Base-by-base conservation (phyloP, 2,329 filamentous ascomycete species). In the Didymella lethalis region DNA sequence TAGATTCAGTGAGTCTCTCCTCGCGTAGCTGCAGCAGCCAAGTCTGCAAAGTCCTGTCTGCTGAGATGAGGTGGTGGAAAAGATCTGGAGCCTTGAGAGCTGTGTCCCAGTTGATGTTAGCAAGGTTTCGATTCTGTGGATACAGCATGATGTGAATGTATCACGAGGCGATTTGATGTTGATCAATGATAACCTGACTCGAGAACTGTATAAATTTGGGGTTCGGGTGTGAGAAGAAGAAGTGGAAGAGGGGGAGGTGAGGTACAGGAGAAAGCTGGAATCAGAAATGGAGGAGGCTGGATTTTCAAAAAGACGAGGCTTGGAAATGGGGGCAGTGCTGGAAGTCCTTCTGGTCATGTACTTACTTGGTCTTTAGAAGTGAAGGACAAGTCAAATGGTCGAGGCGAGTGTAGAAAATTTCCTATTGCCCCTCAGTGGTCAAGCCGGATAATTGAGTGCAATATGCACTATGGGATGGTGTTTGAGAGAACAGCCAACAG, bases 291-390 rank as follows among this genome's bases (percentile, higher is more conserved):
- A 18, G 36, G 23, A 23, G 23, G 23, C 23, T 23, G 23, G 23
- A 23, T 23, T 23, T 23, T 3, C 23, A 23, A 23, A 23, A 23
- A 23, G 23, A 23, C 3, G 23, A 23, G 23, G 23, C 23, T 18
- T 66, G 48, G 54, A 49, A 18, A 29, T 53, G 25, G 32, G 34
- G 18, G 23, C 16, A 26, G 45, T 34, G 41, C 7, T 51, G 5
- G 7, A 3, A 29, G 28, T 11, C 4, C 25, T 36, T 16, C 23
- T 52, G 11, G 16, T 53, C 11, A 23, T 46, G 43, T 38, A 47
- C 68, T 54, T 68, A 69, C 66, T 62, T 63, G 28, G 29, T 52
- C 29, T 64, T 46, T 52, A 26, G 34, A 49, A 55, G 26, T 60
- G 61, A 60, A 64, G 61, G 59, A 20, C 57, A 43, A 44, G 23